Base-by-base conservation (phyloP, 129 eudicot genomes). In the Chrysanthemum seticuspe region DNA sequence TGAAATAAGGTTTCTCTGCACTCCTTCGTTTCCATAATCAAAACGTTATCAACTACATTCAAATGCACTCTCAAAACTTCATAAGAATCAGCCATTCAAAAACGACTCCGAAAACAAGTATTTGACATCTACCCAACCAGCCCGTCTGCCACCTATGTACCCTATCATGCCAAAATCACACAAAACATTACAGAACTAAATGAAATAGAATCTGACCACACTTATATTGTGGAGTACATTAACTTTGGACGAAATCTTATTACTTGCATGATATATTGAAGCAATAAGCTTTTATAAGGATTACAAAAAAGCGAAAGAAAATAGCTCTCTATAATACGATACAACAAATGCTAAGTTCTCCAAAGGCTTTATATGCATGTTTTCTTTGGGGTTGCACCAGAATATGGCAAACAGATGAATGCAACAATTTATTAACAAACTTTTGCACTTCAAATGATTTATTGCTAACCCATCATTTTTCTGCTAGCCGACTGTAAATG, bases 341-440 rank as follows among this genome's bases (percentile, higher is more conserved):
- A 77, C 76, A 69, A 77, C 81, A 69, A 51, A 62, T 25, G 12
- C 65, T 50, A 67, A 74, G 58, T 29, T 60, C 49, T 51, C 56
- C 56, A 16, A 76, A 68, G 53, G 75, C 80, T 67, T 75, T 58
- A 66, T 55, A 75, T 75, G 79, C 74, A 75, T 59, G 73, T 65
- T 75, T 75, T 56, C 60, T 75, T 45, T 44, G 73, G 79, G 21
- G 79, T 69, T 78, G 80, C 86, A 83, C 57, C 72, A 69, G 4
- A 47, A 11, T 58, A 60, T 45, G 34, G 59, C 47, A 68, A 68
- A 47, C 59, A 16, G 79, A 85, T 74, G 49, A 74, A 78, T 72
- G 79, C 82, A 76, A 72, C 82, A 79, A 57, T 82, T 69, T 85
- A 82, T 72, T 85, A 52, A 29, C 78, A 81, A 78, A 71, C 70